These are phyloP conservation scores for Xerocomus spinulosus DNA, from an alignment of 768 basidiomycete genomes.

Conservation along the genomic window DNA sequence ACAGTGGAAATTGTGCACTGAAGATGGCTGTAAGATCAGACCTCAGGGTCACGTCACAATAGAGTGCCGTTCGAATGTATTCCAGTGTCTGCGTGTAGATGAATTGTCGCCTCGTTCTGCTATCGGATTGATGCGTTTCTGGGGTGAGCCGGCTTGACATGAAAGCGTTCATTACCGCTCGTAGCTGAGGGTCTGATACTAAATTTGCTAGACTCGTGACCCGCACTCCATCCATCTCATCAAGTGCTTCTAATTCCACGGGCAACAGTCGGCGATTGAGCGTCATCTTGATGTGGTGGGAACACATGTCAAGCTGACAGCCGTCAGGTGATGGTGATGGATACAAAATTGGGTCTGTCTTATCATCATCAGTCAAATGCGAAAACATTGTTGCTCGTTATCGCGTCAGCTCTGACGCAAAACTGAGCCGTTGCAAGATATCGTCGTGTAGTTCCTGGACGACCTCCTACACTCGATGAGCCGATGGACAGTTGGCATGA, in stretches of 20 bases:
- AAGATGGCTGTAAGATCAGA: conserved; percentile 12
- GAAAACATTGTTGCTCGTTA: conserved; percentile 14
- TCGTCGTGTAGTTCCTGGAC: conserved; percentile 50
- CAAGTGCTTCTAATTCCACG: conserved; percentile 8
- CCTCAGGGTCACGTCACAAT: conserved; percentile 11
- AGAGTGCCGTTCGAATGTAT: conserved; percentile 17
- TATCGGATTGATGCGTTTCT: background rate
- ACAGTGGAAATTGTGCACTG: conserved; percentile 82
- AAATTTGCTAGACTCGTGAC: conserved; percentile 5
- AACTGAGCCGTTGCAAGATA: conserved; percentile 35
- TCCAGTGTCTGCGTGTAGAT: conserved; percentile 11
- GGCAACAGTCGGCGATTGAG: conserved; percentile 3
- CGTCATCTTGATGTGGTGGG: conserved; percentile 16
- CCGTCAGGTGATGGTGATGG: conserved; percentile 3
- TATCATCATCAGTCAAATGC: conserved; percentile 23
- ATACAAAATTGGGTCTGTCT: conserved; percentile 5
- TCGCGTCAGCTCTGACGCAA: conserved; percentile 23
- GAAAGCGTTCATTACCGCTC: conserved; percentile 16
- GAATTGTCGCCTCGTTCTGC: conserved; percentile 2
- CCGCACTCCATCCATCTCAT: conserved; percentile 7
- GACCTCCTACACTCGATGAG: conserved; percentile 42
- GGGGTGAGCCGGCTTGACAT: background rate
- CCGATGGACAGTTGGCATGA: background rate
- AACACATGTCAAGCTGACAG: conserved; percentile 2
- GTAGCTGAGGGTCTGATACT: conserved; percentile 2